Evolutionary conservation across 2,329 filamentous ascomycete genomes (phyloP).

Genomic region (Penicillium palitans): DNA sequence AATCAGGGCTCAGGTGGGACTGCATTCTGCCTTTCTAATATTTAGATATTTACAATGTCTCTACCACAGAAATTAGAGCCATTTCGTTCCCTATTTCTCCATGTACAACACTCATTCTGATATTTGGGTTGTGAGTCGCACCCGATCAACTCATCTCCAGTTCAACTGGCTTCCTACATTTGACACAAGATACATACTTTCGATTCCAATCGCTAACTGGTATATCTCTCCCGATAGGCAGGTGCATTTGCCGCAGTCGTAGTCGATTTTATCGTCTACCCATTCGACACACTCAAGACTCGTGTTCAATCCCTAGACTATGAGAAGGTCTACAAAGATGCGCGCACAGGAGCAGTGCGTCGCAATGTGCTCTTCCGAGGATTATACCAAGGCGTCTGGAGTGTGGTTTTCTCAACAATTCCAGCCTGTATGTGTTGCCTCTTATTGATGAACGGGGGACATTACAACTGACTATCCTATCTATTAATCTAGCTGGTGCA

Average conservation of each 20-base stretch:
- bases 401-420: constrained; percentile 80
- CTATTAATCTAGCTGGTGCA: constrained; percentile 62
- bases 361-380: constrained; percentile 65
- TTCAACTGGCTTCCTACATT: too few relatives aligned
- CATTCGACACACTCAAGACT: constrained; percentile 87
- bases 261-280: constrained; percentile 82
- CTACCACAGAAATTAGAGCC: neutral
- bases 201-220: neutral
- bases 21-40: neutral
- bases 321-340: constrained; percentile 63
- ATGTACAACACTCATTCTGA: constrained; percentile 57
- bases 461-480: constrained; percentile 1
- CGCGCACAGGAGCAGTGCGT: constrained; percentile 55
- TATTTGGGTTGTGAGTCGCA: constrained; percentile 55
- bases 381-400: constrained; percentile 83
- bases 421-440: constrained; percentile 65
- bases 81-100: neutral
- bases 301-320: constrained; percentile 79
- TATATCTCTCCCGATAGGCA: constrained; percentile 55
- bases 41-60: neutral
- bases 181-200: neutral
- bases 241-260: constrained; percentile 83
- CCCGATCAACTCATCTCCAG: neutral
- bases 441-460: neutral
- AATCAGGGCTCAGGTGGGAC: neutral